Percentiles rank a stretch among this genome's conserved stretches.
Evolutionary conservation across 495 filamentous ascomycete species (phyloP).

Genomic region (Annulohypoxylon stygium): DNA sequence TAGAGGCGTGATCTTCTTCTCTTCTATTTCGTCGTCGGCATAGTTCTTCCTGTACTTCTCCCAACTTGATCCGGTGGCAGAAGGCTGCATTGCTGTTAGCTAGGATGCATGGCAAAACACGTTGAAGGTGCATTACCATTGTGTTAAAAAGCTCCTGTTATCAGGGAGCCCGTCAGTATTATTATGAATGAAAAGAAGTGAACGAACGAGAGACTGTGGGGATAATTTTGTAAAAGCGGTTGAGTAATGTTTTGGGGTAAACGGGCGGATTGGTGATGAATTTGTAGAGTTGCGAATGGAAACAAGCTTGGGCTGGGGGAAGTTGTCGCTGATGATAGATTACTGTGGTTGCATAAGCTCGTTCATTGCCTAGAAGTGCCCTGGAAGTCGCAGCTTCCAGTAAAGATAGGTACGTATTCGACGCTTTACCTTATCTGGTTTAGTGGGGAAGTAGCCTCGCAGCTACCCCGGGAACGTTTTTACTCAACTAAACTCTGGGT

Average conservation of each 20-base stretch:
- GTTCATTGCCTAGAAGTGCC: slow-evolving; percentile 46
- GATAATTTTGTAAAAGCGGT: neutral
- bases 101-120: slow-evolving; percentile 9
- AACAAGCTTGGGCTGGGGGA: slow-evolving; percentile 25
- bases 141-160: slow-evolving; percentile 26
- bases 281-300: slow-evolving; percentile 15
- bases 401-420: slow-evolving; percentile 20
- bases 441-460: slow-evolving; percentile 47
- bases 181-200: slow-evolving; percentile 44
- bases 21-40: slow-evolving; percentile 94
- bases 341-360: slow-evolving; percentile 48
- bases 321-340: slow-evolving; percentile 33
- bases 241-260: slow-evolving; percentile 36
- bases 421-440: slow-evolving; percentile 10
- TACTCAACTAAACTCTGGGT: slow-evolving; percentile 20
- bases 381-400: slow-evolving; percentile 27
- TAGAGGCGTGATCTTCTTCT: slow-evolving; percentile 99
- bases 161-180: slow-evolving; percentile 22
- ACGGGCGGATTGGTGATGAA: slow-evolving; percentile 21
- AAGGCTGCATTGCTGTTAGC: slow-evolving; percentile 69
- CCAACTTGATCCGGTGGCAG: slow-evolving; percentile 92
- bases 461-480: slow-evolving; percentile 47
- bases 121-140: slow-evolving; percentile 42
- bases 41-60: slow-evolving; percentile 98
- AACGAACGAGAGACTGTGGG: neutral